Evolutionary conservation across 140 eudicot genomes (phyloP), one percentile per base, ranked within the genome.

Genomic region (Cichorium intybus): DNA sequence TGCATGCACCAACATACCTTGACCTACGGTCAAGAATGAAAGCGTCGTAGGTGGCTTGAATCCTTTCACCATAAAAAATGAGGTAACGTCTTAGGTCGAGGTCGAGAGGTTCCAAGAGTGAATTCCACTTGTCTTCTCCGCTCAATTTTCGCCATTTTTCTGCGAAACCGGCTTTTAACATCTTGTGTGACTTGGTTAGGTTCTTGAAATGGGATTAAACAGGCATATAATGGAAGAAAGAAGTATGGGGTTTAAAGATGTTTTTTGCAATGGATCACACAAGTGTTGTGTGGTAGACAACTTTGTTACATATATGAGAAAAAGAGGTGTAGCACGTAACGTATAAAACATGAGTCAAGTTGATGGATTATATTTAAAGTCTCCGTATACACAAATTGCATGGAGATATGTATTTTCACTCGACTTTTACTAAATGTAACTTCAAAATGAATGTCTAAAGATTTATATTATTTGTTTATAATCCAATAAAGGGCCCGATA

Each of bases 21-120:
- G 78, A 73, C 57, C 31, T 26, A 46, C 71, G 58, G 11, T 73
- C 71, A 20, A 22, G 37, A 7, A 43, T n/a, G 45, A 73, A 73
- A 43, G 78, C 54, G 60, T 73, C 78, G 16, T 73, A 73, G 57
- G 34, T 64, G 56, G 78, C 78, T 23, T 73, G 78, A 55, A 56
- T 65, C 37, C 78, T 28, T 64, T 73, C 78, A 4, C 78, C 78
- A 1, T 73, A 73, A 15, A 56, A 65, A 14, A 69, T 28, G 50
- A 69, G 75, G 67, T 69, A 69, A 21, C 67, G 75, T 56, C 78
- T 45, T 10, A 64, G 56, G 24, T 73, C 53, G 33, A 73, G 27
- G 57, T 73, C 72, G 0, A 73, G 67, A 56, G 78, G 78, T 11
- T 55, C 28, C 28, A 73, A 62, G 18, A 73, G 78, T 24, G 57